Evolutionary conservation across 495 filamentous ascomycete species (phyloP).

Genomic region (Aspergillus ellipticus): DNA sequence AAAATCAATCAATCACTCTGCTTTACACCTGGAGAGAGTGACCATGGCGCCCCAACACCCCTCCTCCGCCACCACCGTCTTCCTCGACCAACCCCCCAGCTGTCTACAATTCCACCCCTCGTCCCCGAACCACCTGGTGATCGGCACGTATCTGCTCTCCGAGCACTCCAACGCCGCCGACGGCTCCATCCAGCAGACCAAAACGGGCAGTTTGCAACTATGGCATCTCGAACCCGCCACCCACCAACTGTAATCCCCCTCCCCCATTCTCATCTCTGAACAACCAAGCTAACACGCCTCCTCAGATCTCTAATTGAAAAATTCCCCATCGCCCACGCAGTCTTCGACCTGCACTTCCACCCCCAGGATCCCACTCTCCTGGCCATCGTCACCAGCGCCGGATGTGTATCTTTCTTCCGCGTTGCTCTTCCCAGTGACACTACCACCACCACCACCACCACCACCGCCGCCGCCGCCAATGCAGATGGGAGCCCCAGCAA

Average conservation of each 20-base stretch:
- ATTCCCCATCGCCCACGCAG: slow-evolving; percentile 58
- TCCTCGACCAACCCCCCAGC: slow-evolving; percentile 65
- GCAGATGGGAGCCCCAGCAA: background rate
- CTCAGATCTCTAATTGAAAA: slow-evolving; percentile 39
- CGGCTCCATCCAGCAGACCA: slow-evolving; percentile 45
- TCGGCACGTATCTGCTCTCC: slow-evolving; percentile 83
- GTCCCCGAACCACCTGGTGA: slow-evolving; percentile 62
- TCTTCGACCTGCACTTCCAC: slow-evolving; percentile 85
- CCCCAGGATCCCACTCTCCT: slow-evolving; percentile 52
- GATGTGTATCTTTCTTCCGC: slow-evolving; percentile 62
- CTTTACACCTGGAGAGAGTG: too few species aligned
- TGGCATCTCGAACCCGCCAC: slow-evolving; percentile 50
- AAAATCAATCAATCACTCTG: too few species aligned
- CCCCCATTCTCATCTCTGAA: background rate
- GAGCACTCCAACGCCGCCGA: slow-evolving; percentile 32
- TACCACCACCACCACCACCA: background rate
- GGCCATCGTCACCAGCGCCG: slow-evolving; percentile 71
- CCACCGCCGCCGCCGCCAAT: too few species aligned
- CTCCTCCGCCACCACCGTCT: slow-evolving; percentile 33
- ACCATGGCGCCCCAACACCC: slow-evolving; percentile 19
- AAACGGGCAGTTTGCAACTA: slow-evolving; percentile 69
- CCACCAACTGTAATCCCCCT: slow-evolving; percentile 42
- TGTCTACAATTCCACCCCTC: slow-evolving; percentile 77
- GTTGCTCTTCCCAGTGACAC: slow-evolving; percentile 11
- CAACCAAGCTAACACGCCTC: slow-evolving; percentile 4